A percentile compares a stretch with the other conserved stretches of the same genome.
Evolutionary conservation across 768 basidiomycete genomes (phyloP).

Genomic region (Tricholoma bakamatsutake): DNA sequence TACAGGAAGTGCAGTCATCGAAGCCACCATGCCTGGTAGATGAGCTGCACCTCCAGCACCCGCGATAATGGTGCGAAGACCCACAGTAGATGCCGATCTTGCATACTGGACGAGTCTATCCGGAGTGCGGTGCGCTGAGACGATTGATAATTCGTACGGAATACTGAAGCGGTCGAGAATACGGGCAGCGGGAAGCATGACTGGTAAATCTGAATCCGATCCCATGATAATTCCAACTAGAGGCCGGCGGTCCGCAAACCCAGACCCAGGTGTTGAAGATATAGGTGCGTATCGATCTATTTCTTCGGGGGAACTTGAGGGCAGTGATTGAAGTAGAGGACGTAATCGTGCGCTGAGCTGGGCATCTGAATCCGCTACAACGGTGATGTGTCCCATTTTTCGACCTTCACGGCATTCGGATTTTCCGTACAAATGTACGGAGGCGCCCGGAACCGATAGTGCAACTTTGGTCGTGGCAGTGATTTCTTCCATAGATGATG

Average conservation of each 20-base stretch:
- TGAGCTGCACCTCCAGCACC: conserved; percentile 99
- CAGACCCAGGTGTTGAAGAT: conserved; percentile 36
- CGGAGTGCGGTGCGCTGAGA: conserved; percentile 95
- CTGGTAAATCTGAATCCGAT: conserved; percentile 94
- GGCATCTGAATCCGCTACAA: conserved; percentile 80
- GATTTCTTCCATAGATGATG: conserved; percentile 59
- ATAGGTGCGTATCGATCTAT: conserved; percentile 47
- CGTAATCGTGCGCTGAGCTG: conserved; percentile 64
- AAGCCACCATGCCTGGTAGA: conserved; percentile 96
- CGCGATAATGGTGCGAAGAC: conserved; percentile 76
- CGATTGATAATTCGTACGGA: conserved; percentile 92
- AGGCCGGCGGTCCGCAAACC: conserved; percentile 60
- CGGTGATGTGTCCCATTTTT: conserved; percentile 97
- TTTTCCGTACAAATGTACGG: conserved; percentile 94
- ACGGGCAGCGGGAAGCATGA: conserved; percentile 83
- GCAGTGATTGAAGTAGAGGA: conserved; percentile 63
- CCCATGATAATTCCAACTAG: conserved; percentile 97
- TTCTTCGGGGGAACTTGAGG: conserved; percentile 42
- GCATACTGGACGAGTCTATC: conserved; percentile 82
- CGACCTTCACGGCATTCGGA: conserved; percentile 80
- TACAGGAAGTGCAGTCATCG: conserved; percentile 87
- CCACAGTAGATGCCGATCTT: conserved; percentile 59
- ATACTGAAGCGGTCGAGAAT: conserved; percentile 78
- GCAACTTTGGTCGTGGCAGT: conserved; percentile 51
- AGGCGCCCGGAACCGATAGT: conserved; percentile 65